These are phyloP conservation scores for Flueggea neowawraea DNA, from an alignment of 441 rosid genomes.

Conservation along the genomic window DNA sequence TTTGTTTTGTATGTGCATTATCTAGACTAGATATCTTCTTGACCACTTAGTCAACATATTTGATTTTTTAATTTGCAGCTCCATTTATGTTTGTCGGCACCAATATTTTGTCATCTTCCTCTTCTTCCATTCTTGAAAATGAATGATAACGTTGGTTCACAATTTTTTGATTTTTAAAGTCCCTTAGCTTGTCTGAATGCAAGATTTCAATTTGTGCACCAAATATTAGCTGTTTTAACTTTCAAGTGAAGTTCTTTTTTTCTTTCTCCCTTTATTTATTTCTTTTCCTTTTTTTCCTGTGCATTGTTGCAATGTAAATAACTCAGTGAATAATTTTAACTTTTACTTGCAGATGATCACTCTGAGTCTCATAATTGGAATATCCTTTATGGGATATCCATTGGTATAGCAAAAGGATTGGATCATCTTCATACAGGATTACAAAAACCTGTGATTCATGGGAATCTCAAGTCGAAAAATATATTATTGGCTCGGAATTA, in stretches of 20 bases:
- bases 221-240: neutral
- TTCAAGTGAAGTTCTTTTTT: neutral
- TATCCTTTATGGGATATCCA: constrained; percentile 47
- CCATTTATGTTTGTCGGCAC: constrained; percentile 19
- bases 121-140: neutral
- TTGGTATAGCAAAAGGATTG: constrained; percentile 65
- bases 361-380: constrained; percentile 58
- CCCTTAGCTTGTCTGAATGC: neutral
- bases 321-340: neutral
- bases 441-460: constrained; percentile 61
- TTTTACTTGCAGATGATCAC: constrained; percentile 47
- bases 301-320: neutral
- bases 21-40: constrained; percentile 9
- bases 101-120: constrained; percentile 15
- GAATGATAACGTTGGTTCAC: constrained; percentile 1
- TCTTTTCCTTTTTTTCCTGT: neutral
- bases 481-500: constrained; percentile 51
- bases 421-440: constrained; percentile 73
- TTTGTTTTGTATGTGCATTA: constrained; percentile 20
- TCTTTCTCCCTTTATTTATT: too few species aligned
- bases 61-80: constrained; percentile 9
- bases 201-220: neutral
- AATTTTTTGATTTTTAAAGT: neutral
- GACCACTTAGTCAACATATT: constrained; percentile 1
- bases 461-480: constrained; percentile 85